Conservation (phyloP, 768 basidiomycete species). For the Leccinum disarticulatum region DNA sequence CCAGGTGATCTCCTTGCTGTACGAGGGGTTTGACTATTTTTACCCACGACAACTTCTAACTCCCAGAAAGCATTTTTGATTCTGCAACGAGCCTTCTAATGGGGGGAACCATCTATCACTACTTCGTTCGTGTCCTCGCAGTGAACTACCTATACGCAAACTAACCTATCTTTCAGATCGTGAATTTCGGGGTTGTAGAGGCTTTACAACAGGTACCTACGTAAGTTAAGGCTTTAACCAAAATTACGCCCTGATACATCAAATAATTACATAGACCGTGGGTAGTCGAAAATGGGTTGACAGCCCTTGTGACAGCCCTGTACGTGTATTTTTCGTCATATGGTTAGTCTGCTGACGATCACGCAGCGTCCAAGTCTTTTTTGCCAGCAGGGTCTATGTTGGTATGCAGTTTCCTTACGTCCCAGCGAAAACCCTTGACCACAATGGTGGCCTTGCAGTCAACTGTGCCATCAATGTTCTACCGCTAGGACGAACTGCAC, state of each 20-base stretch:
- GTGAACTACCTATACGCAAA: neutral
- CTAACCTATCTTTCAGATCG: constrained; percentile 2
- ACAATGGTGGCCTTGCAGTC: constrained; percentile 3
- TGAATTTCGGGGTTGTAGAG: constrained; percentile 14
- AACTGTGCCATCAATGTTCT: constrained; percentile 1
- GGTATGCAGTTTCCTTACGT: constrained; percentile 4
- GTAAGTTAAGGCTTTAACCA: constrained; percentile 5
- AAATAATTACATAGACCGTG: constrained; percentile 9
- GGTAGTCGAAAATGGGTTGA: constrained; percentile 17
- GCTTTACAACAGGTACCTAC: constrained; percentile 8
- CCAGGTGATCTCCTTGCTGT: constrained; percentile 18
- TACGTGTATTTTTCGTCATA: constrained; percentile 1
- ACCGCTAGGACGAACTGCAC: constrained; percentile 13
- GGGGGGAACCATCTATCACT: constrained; percentile 18
- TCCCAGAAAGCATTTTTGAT: constrained; percentile 13
- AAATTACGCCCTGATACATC: neutral
- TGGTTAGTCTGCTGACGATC: neutral
- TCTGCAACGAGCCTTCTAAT: constrained; percentile 19
- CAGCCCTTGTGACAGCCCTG: constrained; percentile 17
- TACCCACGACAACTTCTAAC: neutral
- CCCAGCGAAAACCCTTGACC: neutral
- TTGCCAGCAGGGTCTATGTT: constrained; percentile 11
- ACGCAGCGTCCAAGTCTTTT: constrained; percentile 15
- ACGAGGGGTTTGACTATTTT: neutral
- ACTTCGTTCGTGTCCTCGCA: constrained; percentile 14